Base-by-base conservation (phyloP, 1,284 basidiomycete genomes). In the Acaromyces ingoldii region DNA sequence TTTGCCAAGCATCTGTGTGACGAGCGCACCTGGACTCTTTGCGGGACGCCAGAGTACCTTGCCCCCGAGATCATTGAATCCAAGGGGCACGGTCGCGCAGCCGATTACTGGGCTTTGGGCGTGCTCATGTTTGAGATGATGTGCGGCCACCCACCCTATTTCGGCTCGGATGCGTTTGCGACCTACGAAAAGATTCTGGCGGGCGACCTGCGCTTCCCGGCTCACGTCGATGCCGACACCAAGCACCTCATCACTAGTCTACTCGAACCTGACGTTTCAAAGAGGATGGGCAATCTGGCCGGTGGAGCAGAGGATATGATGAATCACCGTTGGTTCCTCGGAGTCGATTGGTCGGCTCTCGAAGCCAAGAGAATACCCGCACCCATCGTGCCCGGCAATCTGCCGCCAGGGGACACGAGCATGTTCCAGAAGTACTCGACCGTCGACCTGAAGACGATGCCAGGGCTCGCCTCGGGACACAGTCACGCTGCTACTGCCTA, bases 41-140 rank as follows among this genome's bases (percentile, higher is more conserved):
- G 78, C 55, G 77, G 79, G 25, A 79, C 78, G 30, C 78, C 78
- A 26, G 78, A 73, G 42, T 57, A 57, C 47, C 37, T 46, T 17
- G 49, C 55, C 17, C 55, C 55, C 17, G 63, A 65, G 41, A 49
- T 57, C 25, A 66, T 70, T 25, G 47, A 60, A 42, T 78, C 78
- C 0, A 79, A 79, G 43, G 80, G 80, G 2, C 79, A 81, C 58
- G 78, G 78, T 2, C 78, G 79, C 63, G 78, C 79, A 1, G 79
- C 78, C 6, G 79, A 80, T 60, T 80, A 78, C 77, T 80, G 79
- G 78, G 78, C 79, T 2, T 60, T 79, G n/a, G 79, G 79, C 40
- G 78, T 80, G 19, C 63, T 80, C 19, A 74, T 77, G 25, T 80
- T 78, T 55, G 79, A 80, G 60, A 78, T 79, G 78, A 65, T 80